Evolutionary conservation across 1,284 basidiomycete genomes (phyloP).

Genomic region (Ganoderma boninense): DNA sequence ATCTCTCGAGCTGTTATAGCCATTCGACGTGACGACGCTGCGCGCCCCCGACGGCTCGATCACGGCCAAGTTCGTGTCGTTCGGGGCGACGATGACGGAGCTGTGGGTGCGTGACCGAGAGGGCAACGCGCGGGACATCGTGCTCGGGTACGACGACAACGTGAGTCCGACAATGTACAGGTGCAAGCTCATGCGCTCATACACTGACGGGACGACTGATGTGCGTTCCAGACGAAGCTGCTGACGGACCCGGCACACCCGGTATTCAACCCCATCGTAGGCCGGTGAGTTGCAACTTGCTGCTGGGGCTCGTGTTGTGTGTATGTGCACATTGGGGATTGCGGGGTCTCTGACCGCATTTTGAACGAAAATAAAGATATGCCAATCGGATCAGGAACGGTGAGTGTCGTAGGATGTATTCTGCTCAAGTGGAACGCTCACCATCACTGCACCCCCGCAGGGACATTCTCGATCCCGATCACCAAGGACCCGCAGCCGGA

Average conservation of each 20-base stretch:
- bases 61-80: constrained; percentile 60
- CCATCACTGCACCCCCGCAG: constrained; percentile 35
- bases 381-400: constrained; percentile 63
- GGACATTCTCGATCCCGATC: constrained; percentile 64
- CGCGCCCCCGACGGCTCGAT: constrained; percentile 60
- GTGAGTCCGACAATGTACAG: too few species aligned
- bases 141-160: constrained; percentile 63
- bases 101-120: constrained; percentile 59
- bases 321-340: too few species aligned
- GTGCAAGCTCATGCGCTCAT: too few species aligned
- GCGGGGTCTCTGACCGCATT: neutral
- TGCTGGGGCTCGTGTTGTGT: too few species aligned
- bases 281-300: constrained; percentile 44
- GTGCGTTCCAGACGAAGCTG: constrained; percentile 41
- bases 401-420: constrained; percentile 29
- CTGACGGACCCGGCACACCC: constrained; percentile 57
- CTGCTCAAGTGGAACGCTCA: too few species aligned
- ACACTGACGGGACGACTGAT: too few species aligned
- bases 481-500: constrained; percentile 54
- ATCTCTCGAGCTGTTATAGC: too few species aligned
- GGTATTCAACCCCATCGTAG: constrained; percentile 59
- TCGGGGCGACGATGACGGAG: constrained; percentile 60
- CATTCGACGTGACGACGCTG: constrained; percentile 57
- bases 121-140: constrained; percentile 54
- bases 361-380: constrained; percentile 48